A percentile compares a stretch with the other conserved stretches of the same genome.
Conservation (phyloP, 257 asterid species). For the Nicotiana paniculata region DNA sequence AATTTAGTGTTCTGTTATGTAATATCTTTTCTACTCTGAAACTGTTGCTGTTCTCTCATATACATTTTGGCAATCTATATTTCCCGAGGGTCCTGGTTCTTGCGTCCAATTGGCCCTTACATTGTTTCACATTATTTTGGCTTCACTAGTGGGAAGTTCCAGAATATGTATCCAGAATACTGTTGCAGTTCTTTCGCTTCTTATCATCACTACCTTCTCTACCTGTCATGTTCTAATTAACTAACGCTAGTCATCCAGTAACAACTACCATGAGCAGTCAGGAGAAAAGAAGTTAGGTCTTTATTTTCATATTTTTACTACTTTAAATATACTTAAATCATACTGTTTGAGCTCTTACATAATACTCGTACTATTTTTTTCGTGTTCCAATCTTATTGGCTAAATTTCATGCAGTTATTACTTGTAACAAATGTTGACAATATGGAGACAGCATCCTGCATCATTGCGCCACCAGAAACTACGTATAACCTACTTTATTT, state of each 20-base stretch:
- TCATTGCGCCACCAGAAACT: conserved; percentile 11
- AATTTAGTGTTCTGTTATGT: background rate
- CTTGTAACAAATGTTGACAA: background rate
- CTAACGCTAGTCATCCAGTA: background rate
- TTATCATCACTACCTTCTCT: background rate
- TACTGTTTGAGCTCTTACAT: background rate
- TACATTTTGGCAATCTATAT: background rate
- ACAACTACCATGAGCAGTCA: background rate
- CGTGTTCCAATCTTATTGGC: background rate
- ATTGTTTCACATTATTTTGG: background rate
- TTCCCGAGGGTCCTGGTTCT: background rate
- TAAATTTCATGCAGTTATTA: background rate
- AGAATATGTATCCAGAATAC: background rate
- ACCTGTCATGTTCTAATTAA: background rate
- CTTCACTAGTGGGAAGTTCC: background rate
- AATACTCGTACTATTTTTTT: background rate
- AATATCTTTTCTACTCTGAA: background rate
- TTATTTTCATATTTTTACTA: background rate
- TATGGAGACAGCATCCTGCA: background rate
- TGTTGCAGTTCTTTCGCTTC: background rate
- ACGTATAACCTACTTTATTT: background rate
- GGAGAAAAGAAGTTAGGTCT: background rate
- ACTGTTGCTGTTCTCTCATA: background rate
- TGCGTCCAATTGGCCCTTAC: background rate
- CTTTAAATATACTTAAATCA: background rate